Conservation (phyloP, 768 basidiomycete genomes). For the Botryobasidium botryosum region DNA sequence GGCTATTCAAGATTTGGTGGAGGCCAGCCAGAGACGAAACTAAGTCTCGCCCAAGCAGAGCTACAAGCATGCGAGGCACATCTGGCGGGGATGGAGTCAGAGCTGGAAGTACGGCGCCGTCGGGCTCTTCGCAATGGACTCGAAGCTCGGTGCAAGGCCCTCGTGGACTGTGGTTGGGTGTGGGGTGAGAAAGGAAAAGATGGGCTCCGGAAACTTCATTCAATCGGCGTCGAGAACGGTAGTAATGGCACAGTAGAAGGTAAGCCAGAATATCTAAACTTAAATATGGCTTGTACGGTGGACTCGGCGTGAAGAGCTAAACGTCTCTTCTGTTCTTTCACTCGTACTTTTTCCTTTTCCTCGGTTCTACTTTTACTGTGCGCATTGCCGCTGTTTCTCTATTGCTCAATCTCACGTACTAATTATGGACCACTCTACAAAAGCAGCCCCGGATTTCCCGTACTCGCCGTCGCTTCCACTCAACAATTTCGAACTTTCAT, state of each 20-base stretch:
- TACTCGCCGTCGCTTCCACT: not conserved
- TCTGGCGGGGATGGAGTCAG: conserved; percentile 49
- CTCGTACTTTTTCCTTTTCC: conserved; percentile 1
- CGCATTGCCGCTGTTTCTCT: not conserved
- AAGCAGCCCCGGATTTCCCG: conserved; percentile 1
- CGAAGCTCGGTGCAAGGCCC: conserved; percentile 39
- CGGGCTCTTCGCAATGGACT: conserved; percentile 46
- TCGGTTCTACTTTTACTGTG: too few relatives aligned
- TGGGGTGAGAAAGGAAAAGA: conserved; percentile 56
- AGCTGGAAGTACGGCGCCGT: conserved; percentile 35
- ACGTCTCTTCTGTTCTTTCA: conserved; percentile 3
- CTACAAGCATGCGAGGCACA: conserved; percentile 70
- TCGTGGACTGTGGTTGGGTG: conserved; percentile 48
- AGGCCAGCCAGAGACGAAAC: conserved; percentile 8
- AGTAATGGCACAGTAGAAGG: too few relatives aligned
- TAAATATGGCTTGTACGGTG: too few relatives aligned
- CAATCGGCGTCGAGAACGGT: conserved; percentile 9
- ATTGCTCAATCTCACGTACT: not conserved
- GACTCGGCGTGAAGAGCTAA: not conserved
- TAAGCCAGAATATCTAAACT: too few relatives aligned
- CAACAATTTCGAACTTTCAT: conserved; percentile 16
- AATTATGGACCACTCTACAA: conserved; percentile 1
- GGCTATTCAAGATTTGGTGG: not conserved
- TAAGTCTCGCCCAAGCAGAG: conserved; percentile 43
- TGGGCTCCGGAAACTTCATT: conserved; percentile 31